Conservation (phyloP, 2,329 filamentous ascomycete genomes). For the Colletotrichum eleusines region DNA sequence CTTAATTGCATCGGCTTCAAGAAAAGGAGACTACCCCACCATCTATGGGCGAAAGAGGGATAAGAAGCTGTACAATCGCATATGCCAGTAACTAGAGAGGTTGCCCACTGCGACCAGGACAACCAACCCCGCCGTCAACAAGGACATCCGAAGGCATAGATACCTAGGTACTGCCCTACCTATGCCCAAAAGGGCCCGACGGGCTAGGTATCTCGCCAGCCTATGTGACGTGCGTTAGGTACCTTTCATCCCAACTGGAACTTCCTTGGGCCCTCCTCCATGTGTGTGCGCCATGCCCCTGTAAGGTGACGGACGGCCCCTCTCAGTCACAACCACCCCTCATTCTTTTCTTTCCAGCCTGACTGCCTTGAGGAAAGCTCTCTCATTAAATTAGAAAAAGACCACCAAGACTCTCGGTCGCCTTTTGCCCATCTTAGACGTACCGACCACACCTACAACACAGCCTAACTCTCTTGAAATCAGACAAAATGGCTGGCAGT, state of each 20-base stretch:
- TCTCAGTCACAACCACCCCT: slow-evolving; percentile 21
- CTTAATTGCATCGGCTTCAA: neutral
- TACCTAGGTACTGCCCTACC: slow-evolving; percentile 32
- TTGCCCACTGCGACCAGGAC: slow-evolving; percentile 21
- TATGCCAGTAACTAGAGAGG: neutral
- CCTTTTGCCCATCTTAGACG: slow-evolving; percentile 13
- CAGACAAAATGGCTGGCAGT: slow-evolving; percentile 40
- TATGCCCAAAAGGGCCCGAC: slow-evolving; percentile 10
- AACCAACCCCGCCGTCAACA: slow-evolving; percentile 18
- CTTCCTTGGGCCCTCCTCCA: slow-evolving; percentile 4
- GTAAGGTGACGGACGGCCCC: neutral
- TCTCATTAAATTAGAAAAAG: slow-evolving; percentile 21
- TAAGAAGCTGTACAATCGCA: neutral
- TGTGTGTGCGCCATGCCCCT: slow-evolving; percentile 8
- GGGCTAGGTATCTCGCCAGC: neutral
- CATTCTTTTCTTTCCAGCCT: slow-evolving; percentile 33
- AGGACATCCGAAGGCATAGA: neutral
- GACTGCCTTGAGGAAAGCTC: slow-evolving; percentile 32
- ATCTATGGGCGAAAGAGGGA: neutral
- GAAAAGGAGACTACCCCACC: neutral
- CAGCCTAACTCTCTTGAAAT: slow-evolving; percentile 11
- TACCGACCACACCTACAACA: slow-evolving; percentile 1
- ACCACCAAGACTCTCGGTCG: slow-evolving; percentile 15
- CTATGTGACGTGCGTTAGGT: slow-evolving; percentile 7
- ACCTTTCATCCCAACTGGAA: neutral